These are phyloP conservation scores for Aspergillus baeticus DNA, from an alignment of 495 filamentous ascomycete genomes.

Conservation along the genomic window DNA sequence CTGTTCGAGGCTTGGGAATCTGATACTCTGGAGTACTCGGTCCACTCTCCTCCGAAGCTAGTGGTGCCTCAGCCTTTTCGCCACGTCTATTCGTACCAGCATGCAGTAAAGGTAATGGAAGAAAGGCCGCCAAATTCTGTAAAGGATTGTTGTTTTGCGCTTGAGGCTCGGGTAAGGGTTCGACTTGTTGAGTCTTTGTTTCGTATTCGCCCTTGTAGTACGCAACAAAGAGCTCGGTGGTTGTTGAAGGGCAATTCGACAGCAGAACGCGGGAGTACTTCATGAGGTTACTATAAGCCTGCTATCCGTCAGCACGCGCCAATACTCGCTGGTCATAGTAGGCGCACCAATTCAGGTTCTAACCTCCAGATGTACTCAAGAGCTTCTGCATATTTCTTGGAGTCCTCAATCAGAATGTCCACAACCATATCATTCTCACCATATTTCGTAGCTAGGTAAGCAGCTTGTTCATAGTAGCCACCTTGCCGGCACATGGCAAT, in stretches of 20 bases:
- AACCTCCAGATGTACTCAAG: slow-evolving; percentile 87
- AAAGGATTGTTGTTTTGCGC: slow-evolving; percentile 66
- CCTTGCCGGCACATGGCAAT: slow-evolving; percentile 98
- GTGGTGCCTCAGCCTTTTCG: slow-evolving; percentile 27
- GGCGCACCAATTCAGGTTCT: slow-evolving; percentile 73
- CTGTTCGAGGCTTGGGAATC: slow-evolving; percentile 77
- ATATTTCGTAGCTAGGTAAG: slow-evolving; percentile 91
- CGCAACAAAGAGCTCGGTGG: slow-evolving; percentile 83
- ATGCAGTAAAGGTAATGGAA: slow-evolving; percentile 87
- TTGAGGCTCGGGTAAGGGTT: slow-evolving; percentile 49
- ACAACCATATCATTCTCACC: slow-evolving; percentile 91
- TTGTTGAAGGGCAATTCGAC: slow-evolving; percentile 73
- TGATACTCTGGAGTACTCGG: slow-evolving; percentile 34
- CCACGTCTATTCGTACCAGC: slow-evolving; percentile 48
- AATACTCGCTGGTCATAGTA: background rate
- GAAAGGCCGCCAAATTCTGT: slow-evolving; percentile 75
- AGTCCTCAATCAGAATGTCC: slow-evolving; percentile 93
- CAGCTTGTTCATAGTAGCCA: slow-evolving; percentile 96
- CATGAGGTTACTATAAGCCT: slow-evolving; percentile 90
- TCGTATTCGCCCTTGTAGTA: slow-evolving; percentile 88
- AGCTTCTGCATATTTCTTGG: slow-evolving; percentile 82
- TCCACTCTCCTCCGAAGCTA: slow-evolving; percentile 25
- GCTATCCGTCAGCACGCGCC: slow-evolving; percentile 18
- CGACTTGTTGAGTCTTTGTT: slow-evolving; percentile 61
- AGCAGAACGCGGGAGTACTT: slow-evolving; percentile 90